Percentiles rank a stretch among this genome's conserved stretches.
Evolutionary conservation across 257 asterid genomes (phyloP).

Genomic region (Solanum chilense): DNA sequence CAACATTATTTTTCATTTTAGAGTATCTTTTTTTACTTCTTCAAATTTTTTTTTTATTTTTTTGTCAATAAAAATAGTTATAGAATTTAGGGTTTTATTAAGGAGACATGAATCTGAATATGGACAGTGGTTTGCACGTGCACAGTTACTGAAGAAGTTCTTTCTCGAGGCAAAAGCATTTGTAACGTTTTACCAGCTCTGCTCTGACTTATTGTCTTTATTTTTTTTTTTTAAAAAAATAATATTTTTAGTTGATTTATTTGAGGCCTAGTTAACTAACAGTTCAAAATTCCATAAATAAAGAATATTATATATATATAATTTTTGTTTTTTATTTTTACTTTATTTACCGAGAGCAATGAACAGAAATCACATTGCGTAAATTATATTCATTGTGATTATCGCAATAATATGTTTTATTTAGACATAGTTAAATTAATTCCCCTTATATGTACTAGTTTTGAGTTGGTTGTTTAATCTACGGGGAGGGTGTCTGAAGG

Average conservation of each 20-base stretch:
- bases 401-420: no score
- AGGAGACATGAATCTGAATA: constrained; percentile 1
- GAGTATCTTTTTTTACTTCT: neutral
- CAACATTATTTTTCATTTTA: neutral
- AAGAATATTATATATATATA: neutral
- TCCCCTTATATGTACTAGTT: neutral
- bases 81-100: neutral
- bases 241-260: neutral
- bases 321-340: neutral
- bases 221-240: no score
- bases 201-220: neutral
- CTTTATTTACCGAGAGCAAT: neutral
- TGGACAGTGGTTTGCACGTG: constrained; percentile 14
- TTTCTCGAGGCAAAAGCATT: constrained; percentile 25
- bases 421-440: no score
- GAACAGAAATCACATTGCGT: no score
- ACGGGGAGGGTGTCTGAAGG: fast-evolving
- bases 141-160: constrained; percentile 10
- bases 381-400: no score
- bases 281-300: neutral
- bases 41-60: neutral
- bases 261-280: neutral
- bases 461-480: neutral
- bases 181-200: neutral
- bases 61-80: neutral